Evolutionary conservation across 2,329 filamentous ascomycete genomes (phyloP), one percentile per base, ranked within the genome.

Genomic region (Parastagonospora avenae): DNA sequence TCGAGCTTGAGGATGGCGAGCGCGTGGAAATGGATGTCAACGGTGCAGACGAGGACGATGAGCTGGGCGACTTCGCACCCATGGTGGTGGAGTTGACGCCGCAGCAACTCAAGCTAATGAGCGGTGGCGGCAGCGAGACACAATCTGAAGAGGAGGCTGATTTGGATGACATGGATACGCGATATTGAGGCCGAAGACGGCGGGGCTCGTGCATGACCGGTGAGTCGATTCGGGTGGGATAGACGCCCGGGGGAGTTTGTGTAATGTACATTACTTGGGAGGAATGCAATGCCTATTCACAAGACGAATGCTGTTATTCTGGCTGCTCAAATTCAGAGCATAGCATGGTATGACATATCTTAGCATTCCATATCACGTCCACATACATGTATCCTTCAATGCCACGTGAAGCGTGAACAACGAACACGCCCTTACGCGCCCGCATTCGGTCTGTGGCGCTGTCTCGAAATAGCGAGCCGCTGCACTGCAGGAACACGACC

Each of bases 61-160:
- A 87, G 69, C 80, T 77, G 10, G 85, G 85, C 9, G 85, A 88
- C 59, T 87, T 85, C 76, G 85, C 85, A 28, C 85, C 85, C 15
- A 74, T 81, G 32, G 70, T 88, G 29, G 84, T 88, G 15, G 82
- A 87, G 33, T 56, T 81, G 53, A 78, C 76, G 12, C 66, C 75
- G 3, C 73, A 74, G 39, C 77, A 80, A 53, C 62, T 74, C 49
- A 68, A 68, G 46, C 55, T 71, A 48, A 49, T 80, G 46, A 68
- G 68, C 6, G 60, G 68, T 15, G 49, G 52, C 51, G 61, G 64
- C 37, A 54, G 54, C 44, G 62, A 60, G 33, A 66, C 70, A 48
- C 70, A 74, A 16, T 72, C 73, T 27, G 70, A 74, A 43, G 75
- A 76, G 29, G 70, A 71, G 44, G 66, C 62, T 12, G 71, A 74